phyloP scores from a whole-genome alignment of 176 grass and related monocot genomes.

The Raddia guianensis region DNA sequence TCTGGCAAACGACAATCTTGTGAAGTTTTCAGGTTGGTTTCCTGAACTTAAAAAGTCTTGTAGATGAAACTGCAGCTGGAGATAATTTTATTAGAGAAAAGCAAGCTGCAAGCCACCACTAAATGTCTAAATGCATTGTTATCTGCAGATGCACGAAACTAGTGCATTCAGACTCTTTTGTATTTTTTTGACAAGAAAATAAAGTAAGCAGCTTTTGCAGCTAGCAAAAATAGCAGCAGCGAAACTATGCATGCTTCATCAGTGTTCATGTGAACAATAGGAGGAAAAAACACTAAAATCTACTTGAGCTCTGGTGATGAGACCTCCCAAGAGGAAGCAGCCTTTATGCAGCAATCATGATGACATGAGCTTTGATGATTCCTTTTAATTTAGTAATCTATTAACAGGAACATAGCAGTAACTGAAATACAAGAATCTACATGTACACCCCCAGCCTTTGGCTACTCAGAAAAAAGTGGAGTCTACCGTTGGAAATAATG shows the following conservation, averaged over 20 bases:
- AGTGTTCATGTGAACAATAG: slow-evolving; percentile 1
- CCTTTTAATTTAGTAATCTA: slow-evolving; percentile 48
- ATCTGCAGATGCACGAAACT: slow-evolving; percentile 1
- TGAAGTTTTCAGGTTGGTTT: neutral
- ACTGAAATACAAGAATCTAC: slow-evolving; percentile 58
- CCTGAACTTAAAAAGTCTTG: neutral
- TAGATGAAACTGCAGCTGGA: neutral
- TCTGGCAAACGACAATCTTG: neutral
- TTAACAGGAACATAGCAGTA: slow-evolving; percentile 43
- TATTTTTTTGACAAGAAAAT: slow-evolving; percentile 7
- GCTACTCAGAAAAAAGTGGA: slow-evolving; percentile 43
- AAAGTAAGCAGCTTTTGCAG: neutral
- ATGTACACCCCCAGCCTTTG: slow-evolving; percentile 54
- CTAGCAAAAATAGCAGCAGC: slow-evolving; percentile 17
- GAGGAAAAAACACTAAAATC: neutral
- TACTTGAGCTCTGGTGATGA: neutral
- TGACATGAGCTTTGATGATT: slow-evolving; percentile 40
- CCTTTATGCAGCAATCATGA: slow-evolving; percentile 32
- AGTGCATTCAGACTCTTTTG: neutral
- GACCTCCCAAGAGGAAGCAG: slow-evolving; percentile 13
- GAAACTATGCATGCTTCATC: neutral
- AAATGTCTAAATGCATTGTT: neutral
- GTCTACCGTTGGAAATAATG: slow-evolving; percentile 24
- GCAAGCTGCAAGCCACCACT: neutral
- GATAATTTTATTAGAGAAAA: neutral